Base-by-base conservation (phyloP, 306 rosid species). In the Prunus kanzakura region DNA sequence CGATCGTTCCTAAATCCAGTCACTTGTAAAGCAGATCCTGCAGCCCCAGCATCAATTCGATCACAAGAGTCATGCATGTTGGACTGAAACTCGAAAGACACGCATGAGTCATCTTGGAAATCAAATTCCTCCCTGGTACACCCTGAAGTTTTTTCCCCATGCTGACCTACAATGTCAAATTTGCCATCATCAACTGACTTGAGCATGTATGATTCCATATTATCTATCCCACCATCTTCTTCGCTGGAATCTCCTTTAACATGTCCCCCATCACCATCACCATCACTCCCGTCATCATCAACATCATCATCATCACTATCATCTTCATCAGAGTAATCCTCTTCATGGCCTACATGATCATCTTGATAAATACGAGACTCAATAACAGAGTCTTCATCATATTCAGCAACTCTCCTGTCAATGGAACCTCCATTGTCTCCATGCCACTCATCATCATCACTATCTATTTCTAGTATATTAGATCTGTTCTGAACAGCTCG, bases 391-490 rank as follows among this genome's bases (percentile, higher is more conserved):
- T 87, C 84, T 56, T 77, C 88, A 22, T 89, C 87, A 50, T 81
- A 84, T 46, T 84, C 91, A 23, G 81, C 78, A 71, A 15, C 79
- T 67, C 32, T 71, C 55, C 27, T 65, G 12, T 54, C 81, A 66
- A 56, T 70, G 67, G 76, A 47, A 66, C 78, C 23, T 41, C 67
- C 45, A 74, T 78, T 64, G 47, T 78, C 76, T 69, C 75, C 76
- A 50, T 76, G 87, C 79, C 72, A 89, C 73, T 89, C 93, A 79
- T 89, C 93, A 74, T 89, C 86, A 56, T 89, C 93, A 41, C 93
- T 86, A 54, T 89, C 93, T 62, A 81, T 79, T 27, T 84, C 83
- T 66, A 82, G 76, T 32, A 50, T 58, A 22, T 71, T 71, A 65
- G 80, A 76, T 73, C 91, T 84, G 84, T 87, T 89, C 76, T 87